Evolutionary conservation across 176 grass and related monocot genomes (phyloP), one percentile per base, ranked within the genome.

Genomic region (Oryza glumipatula): DNA sequence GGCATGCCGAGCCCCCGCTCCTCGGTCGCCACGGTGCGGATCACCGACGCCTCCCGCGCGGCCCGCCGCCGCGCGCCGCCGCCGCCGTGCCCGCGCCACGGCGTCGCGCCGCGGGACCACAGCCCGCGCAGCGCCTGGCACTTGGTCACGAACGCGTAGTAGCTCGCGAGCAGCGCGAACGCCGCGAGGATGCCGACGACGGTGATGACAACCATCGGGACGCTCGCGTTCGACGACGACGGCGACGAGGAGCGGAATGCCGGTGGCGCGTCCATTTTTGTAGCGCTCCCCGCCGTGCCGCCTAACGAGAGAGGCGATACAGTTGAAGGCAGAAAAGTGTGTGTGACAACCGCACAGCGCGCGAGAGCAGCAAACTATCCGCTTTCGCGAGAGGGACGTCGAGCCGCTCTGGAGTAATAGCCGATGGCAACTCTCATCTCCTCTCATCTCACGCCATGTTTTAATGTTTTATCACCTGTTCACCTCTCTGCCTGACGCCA

Each of bases 101-200:
- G 85, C 60, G 63, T 80, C 49, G 68, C 5, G 74, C 26, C 16
- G 24, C 81, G 63, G 16, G 79, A 73, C 47, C 36, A 80, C 67
- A 77, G 35, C 70, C 36, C 74, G 11, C 77, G 85, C 47, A 93
- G 26, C 33, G 78, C 85, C 70, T 90, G 88, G 91, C 96, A 95
- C 81, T 83, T 81, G 77, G 89, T 94, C 23, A 92, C 85, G 87
- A 98, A 94, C 28, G 94, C 81, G 87, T 98, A 98, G 93, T 98
- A 98, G 85, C 88, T 67, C 35, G 91, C 85, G 36, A 98, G 90
- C 46, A 98, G 77, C 70, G 92, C 67, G 76, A 91, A 91, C 77
- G 92, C 94, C 85, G 89, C 89, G 39, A 98, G 65, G 45, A 98
- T 98, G 67, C 96, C 93, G 0, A 92, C 75, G 17, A 93, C 87